phyloP scores from a whole-genome alignment of 169 alveolate genomes.

The Hepatocystis sp. region DNA sequence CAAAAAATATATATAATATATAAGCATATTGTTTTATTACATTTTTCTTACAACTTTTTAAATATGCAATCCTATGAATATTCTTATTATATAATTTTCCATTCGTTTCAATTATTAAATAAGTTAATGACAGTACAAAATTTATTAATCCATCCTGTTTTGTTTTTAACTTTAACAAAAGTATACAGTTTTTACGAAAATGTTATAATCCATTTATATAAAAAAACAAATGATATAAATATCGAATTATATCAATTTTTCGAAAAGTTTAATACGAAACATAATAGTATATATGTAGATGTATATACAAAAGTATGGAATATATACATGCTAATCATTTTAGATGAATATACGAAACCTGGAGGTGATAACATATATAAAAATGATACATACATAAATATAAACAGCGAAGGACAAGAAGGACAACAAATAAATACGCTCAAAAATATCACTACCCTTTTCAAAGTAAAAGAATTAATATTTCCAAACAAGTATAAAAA shows the following conservation, averaged over 20 bases:
- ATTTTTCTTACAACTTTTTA: slow-evolving; percentile 59
- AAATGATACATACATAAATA: not conserved
- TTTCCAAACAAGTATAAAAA: slow-evolving; percentile 49
- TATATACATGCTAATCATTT: slow-evolving; percentile 48
- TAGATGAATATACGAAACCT: slow-evolving; percentile 39
- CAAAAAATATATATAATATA: slow-evolving; percentile 10
- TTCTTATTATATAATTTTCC: slow-evolving; percentile 57
- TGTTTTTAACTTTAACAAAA: slow-evolving; percentile 34
- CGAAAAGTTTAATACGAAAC: slow-evolving; percentile 54
- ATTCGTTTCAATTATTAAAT: slow-evolving; percentile 38
- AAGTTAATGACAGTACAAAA: slow-evolving; percentile 58
- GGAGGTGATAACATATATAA: not conserved
- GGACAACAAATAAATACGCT: not conserved
- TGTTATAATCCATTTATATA: slow-evolving; percentile 53
- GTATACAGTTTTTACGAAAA: slow-evolving; percentile 53
- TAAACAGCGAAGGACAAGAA: slow-evolving; percentile 1
- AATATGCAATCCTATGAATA: slow-evolving; percentile 29
- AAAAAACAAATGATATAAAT: slow-evolving; percentile 28
- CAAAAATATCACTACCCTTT: slow-evolving; percentile 6
- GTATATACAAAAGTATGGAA: slow-evolving; percentile 49
- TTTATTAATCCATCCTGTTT: slow-evolving; percentile 49
- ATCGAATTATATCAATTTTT: slow-evolving; percentile 54
- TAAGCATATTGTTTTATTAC: slow-evolving; percentile 38
- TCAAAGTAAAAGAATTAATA: slow-evolving; percentile 27
- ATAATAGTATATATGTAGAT: slow-evolving; percentile 15